Conservation (phyloP, 2,329 filamentous ascomycete species). For the Phialophora macrospora region DNA sequence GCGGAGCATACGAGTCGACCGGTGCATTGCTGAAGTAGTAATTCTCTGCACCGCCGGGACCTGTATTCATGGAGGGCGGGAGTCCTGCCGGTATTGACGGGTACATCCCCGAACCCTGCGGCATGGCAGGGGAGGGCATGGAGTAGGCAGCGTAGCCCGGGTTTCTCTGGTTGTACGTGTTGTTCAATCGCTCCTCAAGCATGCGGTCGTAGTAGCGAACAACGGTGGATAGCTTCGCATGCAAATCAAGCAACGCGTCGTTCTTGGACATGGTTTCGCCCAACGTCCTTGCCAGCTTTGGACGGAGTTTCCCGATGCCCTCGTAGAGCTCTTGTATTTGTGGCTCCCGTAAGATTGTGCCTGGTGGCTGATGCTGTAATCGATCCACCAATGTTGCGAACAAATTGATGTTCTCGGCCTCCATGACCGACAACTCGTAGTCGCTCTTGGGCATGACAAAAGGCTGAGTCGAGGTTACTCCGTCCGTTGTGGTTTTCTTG, state of each 20-base stretch:
- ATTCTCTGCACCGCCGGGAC: conserved; percentile 68
- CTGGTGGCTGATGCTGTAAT: conserved; percentile 90
- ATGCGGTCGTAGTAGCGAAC: conserved; percentile 98
- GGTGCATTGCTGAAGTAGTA: conserved; percentile 76
- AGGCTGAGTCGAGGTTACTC: conserved; percentile 54
- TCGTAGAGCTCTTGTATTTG: conserved; percentile 99
- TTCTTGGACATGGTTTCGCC: conserved; percentile 99
- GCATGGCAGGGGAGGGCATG: conserved; percentile 53
- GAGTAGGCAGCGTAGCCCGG: conserved; percentile 60
- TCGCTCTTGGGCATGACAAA: conserved; percentile 79
- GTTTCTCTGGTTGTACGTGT: conserved; percentile 75
- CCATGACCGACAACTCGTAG: conserved; percentile 89
- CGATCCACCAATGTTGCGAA: conserved; percentile 94
- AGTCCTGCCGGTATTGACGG: conserved; percentile 67
- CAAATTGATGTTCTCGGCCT: conserved; percentile 96
- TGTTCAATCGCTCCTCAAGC: conserved; percentile 92
- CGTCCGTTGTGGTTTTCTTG: conserved; percentile 70
- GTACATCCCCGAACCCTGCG: conserved; percentile 66
- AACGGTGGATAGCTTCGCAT: conserved; percentile 93
- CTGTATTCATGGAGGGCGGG: conserved; percentile 45
- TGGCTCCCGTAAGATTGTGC: conserved; percentile 93
- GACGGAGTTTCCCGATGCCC: conserved; percentile 88
- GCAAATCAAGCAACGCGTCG: conserved; percentile 89
- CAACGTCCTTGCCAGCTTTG: conserved; percentile 92
- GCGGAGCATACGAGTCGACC: conserved; percentile 54